Percentiles rank a stretch among this genome's conserved stretches.
phyloP scores from a whole-genome alignment of 1,284 basidiomycete genomes.

The Irpex sp. region DNA sequence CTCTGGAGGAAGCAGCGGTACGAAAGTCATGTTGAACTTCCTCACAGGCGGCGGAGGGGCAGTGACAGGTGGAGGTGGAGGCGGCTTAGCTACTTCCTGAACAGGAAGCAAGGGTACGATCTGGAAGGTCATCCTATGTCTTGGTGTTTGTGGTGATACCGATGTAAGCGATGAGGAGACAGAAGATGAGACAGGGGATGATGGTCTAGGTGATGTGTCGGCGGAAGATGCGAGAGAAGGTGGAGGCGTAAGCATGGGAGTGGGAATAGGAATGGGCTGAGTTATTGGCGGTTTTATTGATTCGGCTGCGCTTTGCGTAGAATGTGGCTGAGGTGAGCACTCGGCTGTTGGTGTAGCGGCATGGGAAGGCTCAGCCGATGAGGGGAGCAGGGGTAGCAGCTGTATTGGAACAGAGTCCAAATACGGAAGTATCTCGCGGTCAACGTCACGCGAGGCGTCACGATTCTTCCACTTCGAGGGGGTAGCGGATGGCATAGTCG shows the following conservation, averaged over 20 bases:
- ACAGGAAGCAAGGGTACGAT: constrained; percentile 28
- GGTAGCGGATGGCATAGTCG: constrained; percentile 21
- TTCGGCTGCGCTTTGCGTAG: not conserved
- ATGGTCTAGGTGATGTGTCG: constrained; percentile 1
- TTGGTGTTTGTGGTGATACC: constrained; percentile 3
- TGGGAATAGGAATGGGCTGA: not conserved
- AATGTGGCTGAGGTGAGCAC: not conserved
- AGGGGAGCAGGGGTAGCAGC: constrained; percentile 26
- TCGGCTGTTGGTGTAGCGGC: constrained; percentile 6
- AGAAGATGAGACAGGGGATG: constrained; percentile 6
- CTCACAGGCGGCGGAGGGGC: constrained; percentile 16
- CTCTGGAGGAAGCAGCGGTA: constrained; percentile 22
- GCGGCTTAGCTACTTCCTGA: constrained; percentile 16
- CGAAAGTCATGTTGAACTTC: constrained; percentile 27
- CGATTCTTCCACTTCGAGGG: constrained; percentile 31
- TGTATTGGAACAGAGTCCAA: constrained; percentile 30
- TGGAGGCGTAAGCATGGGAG: not conserved
- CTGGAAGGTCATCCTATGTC: constrained; percentile 19
- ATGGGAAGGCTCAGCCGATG: constrained; percentile 8
- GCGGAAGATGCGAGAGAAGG: constrained; percentile 6
- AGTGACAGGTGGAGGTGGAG: constrained; percentile 9
- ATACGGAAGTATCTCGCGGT: constrained; percentile 29
- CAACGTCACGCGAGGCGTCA: constrained; percentile 17
- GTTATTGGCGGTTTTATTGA: constrained; percentile 1
- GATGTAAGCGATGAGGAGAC: not conserved